These are phyloP conservation scores for Panellus pusillus DNA, from an alignment of 768 basidiomycete species.

Conservation along the genomic window DNA sequence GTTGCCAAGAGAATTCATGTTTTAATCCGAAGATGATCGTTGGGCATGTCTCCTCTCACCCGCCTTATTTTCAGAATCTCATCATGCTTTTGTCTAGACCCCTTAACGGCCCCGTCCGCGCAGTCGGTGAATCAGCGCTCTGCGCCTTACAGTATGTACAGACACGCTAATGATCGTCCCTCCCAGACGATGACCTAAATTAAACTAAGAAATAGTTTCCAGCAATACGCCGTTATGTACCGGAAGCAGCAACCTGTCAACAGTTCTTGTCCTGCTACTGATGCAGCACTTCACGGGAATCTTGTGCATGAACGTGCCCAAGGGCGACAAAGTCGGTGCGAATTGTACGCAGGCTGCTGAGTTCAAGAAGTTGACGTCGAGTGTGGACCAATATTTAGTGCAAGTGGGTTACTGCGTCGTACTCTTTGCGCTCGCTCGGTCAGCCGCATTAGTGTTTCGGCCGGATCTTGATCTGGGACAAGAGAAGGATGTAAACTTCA, in stretches of 20 bases:
- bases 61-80: not conserved
- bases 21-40: too few species aligned
- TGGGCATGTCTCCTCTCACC: not conserved
- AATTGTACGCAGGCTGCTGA: conserved; percentile 5
- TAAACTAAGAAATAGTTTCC: conserved; percentile 5
- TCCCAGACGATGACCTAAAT: too few species aligned
- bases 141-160: not conserved
- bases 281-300: not conserved
- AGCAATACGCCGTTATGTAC: conserved; percentile 12
- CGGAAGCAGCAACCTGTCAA: conserved; percentile 1
- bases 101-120: conserved; percentile 3
- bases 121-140: not conserved
- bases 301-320: conserved; percentile 6
- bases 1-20: too few species aligned
- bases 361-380: conserved; percentile 5
- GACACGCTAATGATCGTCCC: not conserved
- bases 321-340: not conserved
- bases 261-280: not conserved
- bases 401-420: too few species aligned
- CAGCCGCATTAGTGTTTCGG: too few species aligned
- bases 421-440: too few species aligned
- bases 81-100: not conserved
- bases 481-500: too few species aligned
- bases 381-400: too few species aligned
- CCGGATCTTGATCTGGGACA: too few species aligned